Evolutionary conservation across 176 grass and related monocot genomes (phyloP), one percentile per base, ranked within the genome.

Genomic region (Phragmites australis): DNA sequence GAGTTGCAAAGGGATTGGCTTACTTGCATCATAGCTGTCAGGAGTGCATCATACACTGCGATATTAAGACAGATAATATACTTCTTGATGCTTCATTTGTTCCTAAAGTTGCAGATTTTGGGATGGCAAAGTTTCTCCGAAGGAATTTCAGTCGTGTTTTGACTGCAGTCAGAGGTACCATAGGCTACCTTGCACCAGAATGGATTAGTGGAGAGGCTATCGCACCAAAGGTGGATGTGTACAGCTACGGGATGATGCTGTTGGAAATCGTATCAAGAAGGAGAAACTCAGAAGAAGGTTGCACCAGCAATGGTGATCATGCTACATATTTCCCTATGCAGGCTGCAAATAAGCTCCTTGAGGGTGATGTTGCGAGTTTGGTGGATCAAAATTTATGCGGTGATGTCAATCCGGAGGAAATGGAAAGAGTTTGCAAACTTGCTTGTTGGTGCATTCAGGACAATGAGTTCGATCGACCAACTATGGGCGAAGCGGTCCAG

Each of bases 191-290:
- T 34, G 89, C 65, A 17, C 82, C 89, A 0, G 89, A 88, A 79
- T 92, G 83, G 86, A 86, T 92, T 40, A 82, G 60, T 2, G 82
- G 83, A 11, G 72, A 65, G 12, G 47, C 86, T 1, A 83, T 92
- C 41, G 86, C 86, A 3, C 2, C 68, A 16, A 92, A 92, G 50
- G 73, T 74, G 9, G 82, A 89, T 76, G 86, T 92, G 2, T 89
- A 91, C 21, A 88, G 81, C 65, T 91, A 85, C 1, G 82, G 85
- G 23, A 85, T 91, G 89, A 78, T 88, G 77, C 27, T 91, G 41
- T 58, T 88, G 4, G 89, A 91, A 65, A 85, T 88, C 6, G 44
- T 91, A 74, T 85, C 85, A 0, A 77, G 85, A 12, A 59, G 29
- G 13, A 65, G 79, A 30, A 89, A 92, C 53, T 62, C 18, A 29